These are phyloP conservation scores for Conoideocrella luteorostrata DNA, from an alignment of 2,329 filamentous ascomycete genomes.

Conservation along the genomic window DNA sequence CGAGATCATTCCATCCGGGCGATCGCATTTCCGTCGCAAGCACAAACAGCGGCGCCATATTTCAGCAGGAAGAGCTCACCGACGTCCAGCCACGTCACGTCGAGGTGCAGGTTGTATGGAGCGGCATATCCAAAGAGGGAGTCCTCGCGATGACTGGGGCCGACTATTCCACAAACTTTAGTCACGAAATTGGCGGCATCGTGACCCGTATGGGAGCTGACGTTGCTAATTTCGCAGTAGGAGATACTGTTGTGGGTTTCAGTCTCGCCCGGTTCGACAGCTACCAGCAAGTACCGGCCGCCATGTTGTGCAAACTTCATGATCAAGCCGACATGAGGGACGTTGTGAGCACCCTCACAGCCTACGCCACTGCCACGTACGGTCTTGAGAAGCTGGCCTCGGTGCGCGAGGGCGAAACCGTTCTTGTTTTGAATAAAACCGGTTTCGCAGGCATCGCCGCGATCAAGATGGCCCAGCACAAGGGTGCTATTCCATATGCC, in stretches of 20 bases:
- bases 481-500: neutral
- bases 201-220: neutral
- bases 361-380: neutral
- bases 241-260: neutral
- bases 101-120: conserved; percentile 9
- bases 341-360: neutral
- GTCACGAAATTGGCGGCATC: neutral
- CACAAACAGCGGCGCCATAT: too few relatives aligned
- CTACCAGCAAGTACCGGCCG: neutral
- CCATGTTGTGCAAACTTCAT: neutral
- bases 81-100: neutral
- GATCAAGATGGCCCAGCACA: neutral
- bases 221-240: neutral
- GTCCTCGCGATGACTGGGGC: neutral
- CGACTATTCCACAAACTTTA: neutral
- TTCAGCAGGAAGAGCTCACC: too few relatives aligned
- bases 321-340: neutral
- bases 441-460: neutral
- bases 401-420: neutral
- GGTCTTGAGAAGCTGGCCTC: neutral
- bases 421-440: neutral
- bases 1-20: too few relatives aligned
- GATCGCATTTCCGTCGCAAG: too few relatives aligned
- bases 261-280: neutral
- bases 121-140: conserved; percentile 19